Percentiles rank a stretch among this genome's conserved stretches.
Evolutionary conservation across 108 stramenopile species (phyloP).

Genomic region (Craspedostauros australis): DNA sequence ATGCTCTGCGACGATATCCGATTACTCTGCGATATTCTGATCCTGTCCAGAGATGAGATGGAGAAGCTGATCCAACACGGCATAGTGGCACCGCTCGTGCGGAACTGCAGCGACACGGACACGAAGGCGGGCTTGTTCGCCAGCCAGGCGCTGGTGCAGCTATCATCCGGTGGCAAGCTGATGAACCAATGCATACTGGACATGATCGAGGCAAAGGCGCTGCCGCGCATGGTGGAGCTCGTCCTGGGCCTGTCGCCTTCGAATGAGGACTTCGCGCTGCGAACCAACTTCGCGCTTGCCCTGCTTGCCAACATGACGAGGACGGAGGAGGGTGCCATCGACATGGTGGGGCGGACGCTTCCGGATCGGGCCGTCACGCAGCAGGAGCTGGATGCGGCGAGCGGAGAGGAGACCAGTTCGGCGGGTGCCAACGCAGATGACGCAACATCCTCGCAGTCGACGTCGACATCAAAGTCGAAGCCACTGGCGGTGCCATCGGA

Average conservation of each 20-base stretch:
- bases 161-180: slow-evolving; percentile 17
- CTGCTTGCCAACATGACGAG: slow-evolving; percentile 74
- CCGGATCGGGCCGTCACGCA: slow-evolving; percentile 63
- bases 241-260: slow-evolving; percentile 25
- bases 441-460: background rate
- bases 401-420: too few species aligned
- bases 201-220: slow-evolving; percentile 37
- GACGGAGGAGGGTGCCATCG: slow-evolving; percentile 63
- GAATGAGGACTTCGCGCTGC: slow-evolving; percentile 27
- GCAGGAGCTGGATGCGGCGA: background rate
- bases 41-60: slow-evolving; percentile 13
- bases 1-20: too few species aligned
- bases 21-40: too few species aligned
- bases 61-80: slow-evolving; percentile 20
- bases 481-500: too few species aligned
- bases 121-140: background rate
- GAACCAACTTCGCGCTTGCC: slow-evolving; percentile 63
- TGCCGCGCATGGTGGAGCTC: slow-evolving; percentile 58
- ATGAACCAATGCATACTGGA: slow-evolving; percentile 46
- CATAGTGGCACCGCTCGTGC: slow-evolving; percentile 23
- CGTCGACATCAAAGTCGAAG: background rate
- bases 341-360: slow-evolving; percentile 60
- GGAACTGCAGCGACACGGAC: slow-evolving; percentile 13
- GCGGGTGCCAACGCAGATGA: background rate
- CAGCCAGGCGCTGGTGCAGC: slow-evolving; percentile 24